phyloP scores from a whole-genome alignment of 2,329 filamentous ascomycete species.

The Paracorniculantispora psalliotae region DNA sequence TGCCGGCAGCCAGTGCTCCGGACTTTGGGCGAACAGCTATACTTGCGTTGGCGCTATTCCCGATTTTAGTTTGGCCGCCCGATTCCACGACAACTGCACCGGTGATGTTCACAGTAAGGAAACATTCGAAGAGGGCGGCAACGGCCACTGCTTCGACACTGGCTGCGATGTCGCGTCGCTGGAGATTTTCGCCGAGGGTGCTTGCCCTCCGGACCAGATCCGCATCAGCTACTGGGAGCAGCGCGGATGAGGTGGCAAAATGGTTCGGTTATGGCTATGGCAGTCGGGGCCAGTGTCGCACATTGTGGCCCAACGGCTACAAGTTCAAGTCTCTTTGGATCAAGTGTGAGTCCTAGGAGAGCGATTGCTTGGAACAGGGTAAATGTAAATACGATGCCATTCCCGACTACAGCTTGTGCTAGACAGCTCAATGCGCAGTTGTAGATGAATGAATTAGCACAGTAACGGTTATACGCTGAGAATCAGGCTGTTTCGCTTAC shows the following conservation, averaged over 20 bases:
- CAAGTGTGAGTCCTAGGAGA: background rate
- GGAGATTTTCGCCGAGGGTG: background rate
- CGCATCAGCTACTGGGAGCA: conserved; percentile 5
- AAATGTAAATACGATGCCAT: background rate
- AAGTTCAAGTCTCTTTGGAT: background rate
- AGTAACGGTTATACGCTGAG: too few species aligned
- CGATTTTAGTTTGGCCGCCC: background rate
- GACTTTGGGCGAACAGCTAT: background rate
- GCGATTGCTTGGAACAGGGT: background rate
- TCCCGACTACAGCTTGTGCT: background rate
- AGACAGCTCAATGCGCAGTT: background rate
- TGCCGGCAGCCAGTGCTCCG: background rate
- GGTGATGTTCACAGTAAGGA: background rate
- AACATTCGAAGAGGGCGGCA: background rate
- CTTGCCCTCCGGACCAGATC: background rate
- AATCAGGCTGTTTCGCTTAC: too few species aligned
- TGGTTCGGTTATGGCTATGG: conserved; percentile 8
- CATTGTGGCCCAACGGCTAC: background rate
- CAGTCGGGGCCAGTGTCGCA: background rate
- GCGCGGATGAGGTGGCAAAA: background rate
- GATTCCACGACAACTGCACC: conserved; percentile 7
- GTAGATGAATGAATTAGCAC: too few species aligned
- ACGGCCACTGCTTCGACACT: conserved; percentile 1
- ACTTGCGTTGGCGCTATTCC: background rate
- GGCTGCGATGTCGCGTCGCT: conserved; percentile 4